Evolutionary conservation across 345 rosid genomes (phyloP), one percentile per base, ranked within the genome.

Genomic region (Eutrema heterophyllum): DNA sequence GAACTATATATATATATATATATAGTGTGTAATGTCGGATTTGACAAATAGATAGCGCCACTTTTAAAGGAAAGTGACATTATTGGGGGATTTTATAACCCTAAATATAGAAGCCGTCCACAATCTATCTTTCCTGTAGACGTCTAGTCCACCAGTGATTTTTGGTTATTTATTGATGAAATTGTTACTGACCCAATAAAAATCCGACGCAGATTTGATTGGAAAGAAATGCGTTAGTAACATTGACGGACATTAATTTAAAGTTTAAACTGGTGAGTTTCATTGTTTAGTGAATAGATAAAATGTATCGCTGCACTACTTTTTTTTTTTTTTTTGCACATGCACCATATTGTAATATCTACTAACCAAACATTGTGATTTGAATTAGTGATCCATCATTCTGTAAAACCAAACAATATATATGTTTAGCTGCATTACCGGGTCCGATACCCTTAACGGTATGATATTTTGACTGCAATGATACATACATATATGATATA

Each of bases 1-100:
- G 35, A 63, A 71, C 75, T 71, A 71, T 41, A 50, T 61, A 50
- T 18, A 18, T 18, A 18, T n/a, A n/a, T n/a, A n/a, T n/a, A 60
- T 41, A 24, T 21, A 72, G 63, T 64, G 63, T 43, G 55, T 14
- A 9, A 63, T 72, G 70, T 72, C 64, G 70, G 70, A 52, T 63
- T 72, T 33, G 16, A 45, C 53, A 72, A 21, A 51, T 62, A 33
- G 46, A 72, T 51, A 27, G 50, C 50, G 21, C 26, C 35, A 50
- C 52, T 71, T 72, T 63, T 41, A 9, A 41, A 6, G 46, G 68
- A 27, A 72, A 52, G 70, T 52, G 70, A 62, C 52, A 72, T 29
- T 51, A 52, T 6, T 51, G 54, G 62, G 52, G 14, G 26, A 40
- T 12, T 40, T 72, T 61, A 12, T 39, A 71, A 49, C 41, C 43